These are phyloP conservation scores for Pleoardoris graminearum DNA, from an alignment of 2,329 filamentous ascomycete genomes.

Conservation along the genomic window DNA sequence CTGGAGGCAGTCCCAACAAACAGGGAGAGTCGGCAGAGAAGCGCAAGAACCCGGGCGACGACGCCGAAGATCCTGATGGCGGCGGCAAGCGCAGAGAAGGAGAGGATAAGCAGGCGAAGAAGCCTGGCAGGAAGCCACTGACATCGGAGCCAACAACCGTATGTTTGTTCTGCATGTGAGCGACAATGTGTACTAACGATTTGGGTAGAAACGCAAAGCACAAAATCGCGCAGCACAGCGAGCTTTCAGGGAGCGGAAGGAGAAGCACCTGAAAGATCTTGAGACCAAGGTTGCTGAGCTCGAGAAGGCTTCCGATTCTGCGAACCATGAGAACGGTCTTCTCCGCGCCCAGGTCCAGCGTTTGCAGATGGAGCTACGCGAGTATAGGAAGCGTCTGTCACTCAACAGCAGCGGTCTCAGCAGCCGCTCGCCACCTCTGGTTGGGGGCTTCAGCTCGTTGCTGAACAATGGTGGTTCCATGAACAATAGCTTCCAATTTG, in stretches of 20 bases:
- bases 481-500: conserved; percentile 88
- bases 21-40: conserved; percentile 60
- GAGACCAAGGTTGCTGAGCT: conserved; percentile 70
- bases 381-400: conserved; percentile 86
- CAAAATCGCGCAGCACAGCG: conserved; percentile 65
- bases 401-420: conserved; percentile 57
- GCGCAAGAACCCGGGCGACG: conserved; percentile 71
- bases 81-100: conserved; percentile 79
- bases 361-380: conserved; percentile 79
- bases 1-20: conserved; percentile 56
- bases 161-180: conserved; percentile 52
- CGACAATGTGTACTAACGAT: conserved; percentile 24
- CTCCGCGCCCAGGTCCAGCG: conserved; percentile 87
- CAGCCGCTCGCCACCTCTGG: conserved; percentile 52
- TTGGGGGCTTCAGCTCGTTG: conserved; percentile 50
- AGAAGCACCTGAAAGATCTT: conserved; percentile 67
- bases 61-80: conserved; percentile 63
- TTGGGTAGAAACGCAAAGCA: conserved; percentile 82
- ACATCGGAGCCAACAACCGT: conserved; percentile 95
- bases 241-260: conserved; percentile 65
- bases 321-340: conserved; percentile 82
- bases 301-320: conserved; percentile 79
- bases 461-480: conserved; percentile 60
- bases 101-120: conserved; percentile 86
- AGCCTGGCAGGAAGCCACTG: conserved; percentile 92